Percentiles rank a stretch among this genome's conserved stretches.
Conservation (phyloP, 306 rosid species). For the Gastrolobium villosum region DNA sequence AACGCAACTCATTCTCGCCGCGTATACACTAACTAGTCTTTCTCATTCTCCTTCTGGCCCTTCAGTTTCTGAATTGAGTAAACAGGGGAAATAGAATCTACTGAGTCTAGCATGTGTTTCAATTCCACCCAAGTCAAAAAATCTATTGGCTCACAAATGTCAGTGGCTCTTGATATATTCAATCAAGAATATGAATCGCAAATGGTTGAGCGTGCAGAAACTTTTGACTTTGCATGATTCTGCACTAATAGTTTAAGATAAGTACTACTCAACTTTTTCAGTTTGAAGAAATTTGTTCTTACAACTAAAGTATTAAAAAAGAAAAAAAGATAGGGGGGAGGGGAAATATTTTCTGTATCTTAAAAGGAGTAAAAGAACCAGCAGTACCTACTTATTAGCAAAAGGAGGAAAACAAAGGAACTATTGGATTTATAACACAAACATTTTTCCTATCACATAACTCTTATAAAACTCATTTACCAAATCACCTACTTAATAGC, state of each 20-base stretch:
- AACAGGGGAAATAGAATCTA: constrained; percentile 35
- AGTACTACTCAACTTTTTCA: constrained; percentile 12
- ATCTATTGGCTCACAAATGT: constrained; percentile 12
- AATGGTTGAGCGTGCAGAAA: constrained; percentile 47
- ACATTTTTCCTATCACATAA: no score
- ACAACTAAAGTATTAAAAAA: neutral
- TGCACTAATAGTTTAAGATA: constrained; percentile 43
- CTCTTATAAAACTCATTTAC: no score
- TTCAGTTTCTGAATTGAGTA: constrained; percentile 22
- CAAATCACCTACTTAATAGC: no score
- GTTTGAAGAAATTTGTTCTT: neutral
- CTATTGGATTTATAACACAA: no score
- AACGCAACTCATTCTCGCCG: constrained; percentile 55
- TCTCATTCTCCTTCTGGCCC: neutral
- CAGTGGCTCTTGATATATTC: constrained; percentile 43
- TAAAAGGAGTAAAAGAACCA: neutral
- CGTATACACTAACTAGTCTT: constrained; percentile 16
- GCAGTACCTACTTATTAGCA: neutral
- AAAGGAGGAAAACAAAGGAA: constrained; percentile 25
- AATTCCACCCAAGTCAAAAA: constrained; percentile 40
- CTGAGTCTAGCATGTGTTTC: constrained; percentile 12
- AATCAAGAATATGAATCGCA: constrained; percentile 28
- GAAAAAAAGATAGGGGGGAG: neutral
- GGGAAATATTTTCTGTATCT: neutral
- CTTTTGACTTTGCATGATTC: constrained; percentile 62